Evolutionary conservation across 176 grass and related monocot species (phyloP).

Genomic region (Cocos nucifera): DNA sequence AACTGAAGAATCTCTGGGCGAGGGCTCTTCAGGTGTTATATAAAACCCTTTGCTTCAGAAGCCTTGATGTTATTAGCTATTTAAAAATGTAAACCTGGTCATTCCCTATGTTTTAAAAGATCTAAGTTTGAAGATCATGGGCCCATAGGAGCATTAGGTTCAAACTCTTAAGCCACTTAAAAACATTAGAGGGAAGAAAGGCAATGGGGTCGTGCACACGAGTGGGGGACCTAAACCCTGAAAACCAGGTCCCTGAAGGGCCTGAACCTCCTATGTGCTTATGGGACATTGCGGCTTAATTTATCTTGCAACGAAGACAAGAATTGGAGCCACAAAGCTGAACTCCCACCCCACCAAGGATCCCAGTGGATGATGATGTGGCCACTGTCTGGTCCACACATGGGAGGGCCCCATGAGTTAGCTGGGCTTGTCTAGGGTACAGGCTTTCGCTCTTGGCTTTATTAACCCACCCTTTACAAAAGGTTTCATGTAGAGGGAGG

Average conservation of each 20-base stretch:
- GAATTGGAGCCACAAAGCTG: constrained; percentile 28
- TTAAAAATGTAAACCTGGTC: too few species aligned
- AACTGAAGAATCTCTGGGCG: too few species aligned
- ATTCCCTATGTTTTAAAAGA: too few species aligned
- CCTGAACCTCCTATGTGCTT: constrained; percentile 3
- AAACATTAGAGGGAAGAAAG: too few species aligned
- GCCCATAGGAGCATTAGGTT: too few species aligned
- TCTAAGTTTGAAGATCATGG: too few species aligned
- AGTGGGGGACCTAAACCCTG: constrained; percentile 46
- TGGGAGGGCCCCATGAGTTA: constrained; percentile 16
- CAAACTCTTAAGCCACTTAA: too few species aligned
- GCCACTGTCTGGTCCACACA: constrained; percentile 29
- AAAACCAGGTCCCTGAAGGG: constrained; percentile 31
- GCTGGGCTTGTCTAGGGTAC: constrained; percentile 15
- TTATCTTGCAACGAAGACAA: constrained; percentile 47
- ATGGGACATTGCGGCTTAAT: constrained; percentile 5
- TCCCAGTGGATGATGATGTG: constrained; percentile 33
- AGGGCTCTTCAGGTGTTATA: too few species aligned
- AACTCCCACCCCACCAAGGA: constrained; percentile 25
- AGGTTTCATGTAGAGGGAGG: too few species aligned
- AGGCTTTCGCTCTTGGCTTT: constrained; percentile 9
- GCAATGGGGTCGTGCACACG: constrained; percentile 65
- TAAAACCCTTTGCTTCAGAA: too few species aligned
- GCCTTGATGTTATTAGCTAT: too few species aligned
- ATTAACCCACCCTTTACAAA: too few species aligned